Base-by-base conservation (phyloP, 192 early-diverging fungal genomes). In the Backusella westeae region DNA sequence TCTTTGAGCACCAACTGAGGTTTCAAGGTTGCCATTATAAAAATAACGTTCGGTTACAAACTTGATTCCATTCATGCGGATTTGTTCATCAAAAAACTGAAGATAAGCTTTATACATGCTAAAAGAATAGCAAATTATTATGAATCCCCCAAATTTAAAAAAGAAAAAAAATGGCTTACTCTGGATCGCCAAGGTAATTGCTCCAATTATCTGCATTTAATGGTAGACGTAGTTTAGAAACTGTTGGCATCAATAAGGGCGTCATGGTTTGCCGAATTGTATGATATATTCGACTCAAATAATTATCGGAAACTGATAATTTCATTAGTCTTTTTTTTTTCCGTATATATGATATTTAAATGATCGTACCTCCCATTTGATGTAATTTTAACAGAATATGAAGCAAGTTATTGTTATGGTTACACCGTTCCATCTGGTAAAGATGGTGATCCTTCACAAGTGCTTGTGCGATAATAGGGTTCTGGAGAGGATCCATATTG, bases 91-190 rank as follows among this genome's bases (percentile, higher is more conserved):
- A 56, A 56, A 56, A 56, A 56, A 56, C 53, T 56, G 53, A 2
- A 56, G 53, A 56, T 56, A 56, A 56, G 53, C 53, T 56, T 56
- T 56, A n/a, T 56, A 56, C 53, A 56, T 56, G n/a, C 53, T 56
- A 56, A 56, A 56, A 56, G 10, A 39, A 39, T 56, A 56, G 23
- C 26, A 21, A 26, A 56, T 56, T 9, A 2, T 6, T 9, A 5
- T 56, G 23, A 6, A 21, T 32, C 8, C 21, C 3, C n/a, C 3
- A 9, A 26, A n/a, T 9, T n/a, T 21, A 19, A 56, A 56, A 21
- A 44, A 17, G 4, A 12, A 26, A 21, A 56, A 56, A 21, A 56
- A 23, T 21, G 53, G 2, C 53, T 21, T 56, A 56, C 53, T 56
- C 53, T 21, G 53, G n/a, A 56, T 56, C 53, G n/a, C 53, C 53